Evolutionary conservation across 1,139 yeast species (phyloP).

Genomic region (Saccharomyces hybrid): DNA sequence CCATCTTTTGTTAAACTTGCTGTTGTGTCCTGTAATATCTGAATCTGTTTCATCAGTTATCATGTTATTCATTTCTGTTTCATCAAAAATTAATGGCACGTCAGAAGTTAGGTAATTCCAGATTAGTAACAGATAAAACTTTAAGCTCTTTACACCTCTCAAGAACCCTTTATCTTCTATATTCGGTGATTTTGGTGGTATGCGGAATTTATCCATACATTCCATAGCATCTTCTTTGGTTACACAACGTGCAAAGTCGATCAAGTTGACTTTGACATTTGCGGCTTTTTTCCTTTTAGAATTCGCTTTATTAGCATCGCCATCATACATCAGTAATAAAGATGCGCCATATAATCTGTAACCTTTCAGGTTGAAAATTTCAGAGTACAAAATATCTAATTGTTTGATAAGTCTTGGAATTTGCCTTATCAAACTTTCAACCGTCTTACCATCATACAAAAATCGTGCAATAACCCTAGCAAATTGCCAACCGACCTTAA

Average conservation of each 20-base stretch:
- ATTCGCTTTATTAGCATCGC: slow-evolving; percentile 29
- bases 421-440: slow-evolving; percentile 55
- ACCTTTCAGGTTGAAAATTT: slow-evolving; percentile 55
- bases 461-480: slow-evolving; percentile 66
- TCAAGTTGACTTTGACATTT: slow-evolving; percentile 54
- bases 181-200: slow-evolving; percentile 63
- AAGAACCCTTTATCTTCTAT: slow-evolving; percentile 76
- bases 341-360: slow-evolving; percentile 92
- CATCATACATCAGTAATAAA: slow-evolving; percentile 82
- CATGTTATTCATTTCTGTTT: slow-evolving; percentile 17
- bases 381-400: slow-evolving; percentile 48
- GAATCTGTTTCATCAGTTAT: slow-evolving; percentile 29
- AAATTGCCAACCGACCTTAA: slow-evolving; percentile 70
- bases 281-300: slow-evolving; percentile 15
- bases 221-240: slow-evolving; percentile 51
- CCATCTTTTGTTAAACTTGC: slow-evolving; percentile 25
- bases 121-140: slow-evolving; percentile 50
- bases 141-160: slow-evolving; percentile 66
- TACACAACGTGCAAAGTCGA: slow-evolving; percentile 93
- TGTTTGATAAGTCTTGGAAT: slow-evolving; percentile 60
- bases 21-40: not conserved
- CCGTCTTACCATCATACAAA: slow-evolving; percentile 63
- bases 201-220: slow-evolving; percentile 34
- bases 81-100: slow-evolving; percentile 27
- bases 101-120: slow-evolving; percentile 42